Base-by-base conservation (phyloP, 495 filamentous ascomycete genomes). In the Penicillium chermesinum region DNA sequence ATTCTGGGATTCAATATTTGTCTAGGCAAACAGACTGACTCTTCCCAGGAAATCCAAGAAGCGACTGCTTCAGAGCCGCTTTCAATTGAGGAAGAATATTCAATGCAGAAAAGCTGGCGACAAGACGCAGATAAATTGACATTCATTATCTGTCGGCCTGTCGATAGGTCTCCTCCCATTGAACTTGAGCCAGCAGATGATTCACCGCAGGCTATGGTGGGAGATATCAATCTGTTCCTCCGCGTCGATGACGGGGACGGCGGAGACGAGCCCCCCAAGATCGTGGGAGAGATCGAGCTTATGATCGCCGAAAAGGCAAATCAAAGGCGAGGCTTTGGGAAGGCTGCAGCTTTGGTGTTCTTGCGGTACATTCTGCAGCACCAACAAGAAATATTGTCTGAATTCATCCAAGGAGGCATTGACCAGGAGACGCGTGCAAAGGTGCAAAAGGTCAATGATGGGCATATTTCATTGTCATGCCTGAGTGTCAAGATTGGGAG, bases 191-290 rank as follows among this genome's bases (percentile, higher is more conserved):
- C 69, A 2, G 57, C 67, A 15, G 59, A 67, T n/a, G 86, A 91
- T 54, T 49, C 62, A 0, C 64, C 77, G 0, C 59, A 62, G 1
- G 61, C 60, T 2, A 94, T 95, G 87, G 56, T 93, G 10, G 90
- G 90, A 3, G 90, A 96, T 54, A 78, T 95, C 32, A 96, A 96
- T 55, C 71, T 95, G 1, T 95, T 96, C 61, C 73, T 95, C 3
- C 77, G 74, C 15, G 38, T 75, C 6, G 74, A 78, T 14, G 66
- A 75, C n/a, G 64, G 59, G 13, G 71, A 70, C 1, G 65, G 76
- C 0, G 61, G 55, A 5, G 64, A 75, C 19, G 60, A 61, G 3
- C 70, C 68, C 9, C 59, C 58, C 0, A 48, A 63, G 7, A 64
- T 82, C 32, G 61, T 84, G 16, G 90, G 87, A 15, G 90, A 95